Conservation (phyloP, 129 eudicot genomes). For the Mikania micrantha region DNA sequence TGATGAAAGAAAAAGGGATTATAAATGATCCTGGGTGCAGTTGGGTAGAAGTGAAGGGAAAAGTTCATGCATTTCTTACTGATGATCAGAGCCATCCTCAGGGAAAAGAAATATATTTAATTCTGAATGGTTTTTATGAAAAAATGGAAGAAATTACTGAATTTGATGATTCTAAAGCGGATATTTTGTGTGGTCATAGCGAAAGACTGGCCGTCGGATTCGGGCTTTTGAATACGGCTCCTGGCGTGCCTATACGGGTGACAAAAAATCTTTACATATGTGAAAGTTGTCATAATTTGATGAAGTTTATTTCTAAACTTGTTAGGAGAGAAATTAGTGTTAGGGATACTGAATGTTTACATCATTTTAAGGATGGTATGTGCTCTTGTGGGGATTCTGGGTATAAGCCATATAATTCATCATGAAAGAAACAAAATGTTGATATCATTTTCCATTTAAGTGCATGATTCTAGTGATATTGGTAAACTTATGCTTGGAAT, state of each 20-base stretch:
- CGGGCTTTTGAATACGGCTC: slow-evolving; percentile 75
- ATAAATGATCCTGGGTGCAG: slow-evolving; percentile 82
- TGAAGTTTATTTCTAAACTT: slow-evolving; percentile 66
- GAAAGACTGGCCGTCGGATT: slow-evolving; percentile 75
- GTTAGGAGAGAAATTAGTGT: slow-evolving; percentile 84
- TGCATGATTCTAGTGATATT: neutral
- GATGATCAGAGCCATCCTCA: slow-evolving; percentile 76
- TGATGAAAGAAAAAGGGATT: slow-evolving; percentile 69
- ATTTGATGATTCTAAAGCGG: slow-evolving; percentile 32
- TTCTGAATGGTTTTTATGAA: slow-evolving; percentile 61
- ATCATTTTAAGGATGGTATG: slow-evolving; percentile 74
- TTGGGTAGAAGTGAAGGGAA: slow-evolving; percentile 96
- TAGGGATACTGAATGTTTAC: slow-evolving; percentile 75
- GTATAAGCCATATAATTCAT: slow-evolving; percentile 30
- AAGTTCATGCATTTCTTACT: slow-evolving; percentile 73
- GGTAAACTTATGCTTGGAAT: neutral
- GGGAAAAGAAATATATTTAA: slow-evolving; percentile 42
- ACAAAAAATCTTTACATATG: slow-evolving; percentile 88
- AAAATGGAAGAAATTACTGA: slow-evolving; percentile 61
- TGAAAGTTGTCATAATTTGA: slow-evolving; percentile 51
- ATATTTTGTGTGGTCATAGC: slow-evolving; percentile 87
- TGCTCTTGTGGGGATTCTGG: slow-evolving; percentile 85
- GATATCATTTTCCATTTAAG: neutral
- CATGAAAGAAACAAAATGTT: slow-evolving; percentile 7
- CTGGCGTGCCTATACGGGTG: slow-evolving; percentile 78